These are phyloP conservation scores for Cryptosporidium viatorum DNA, from an alignment of 169 alveolate genomes.

Conservation along the genomic window DNA sequence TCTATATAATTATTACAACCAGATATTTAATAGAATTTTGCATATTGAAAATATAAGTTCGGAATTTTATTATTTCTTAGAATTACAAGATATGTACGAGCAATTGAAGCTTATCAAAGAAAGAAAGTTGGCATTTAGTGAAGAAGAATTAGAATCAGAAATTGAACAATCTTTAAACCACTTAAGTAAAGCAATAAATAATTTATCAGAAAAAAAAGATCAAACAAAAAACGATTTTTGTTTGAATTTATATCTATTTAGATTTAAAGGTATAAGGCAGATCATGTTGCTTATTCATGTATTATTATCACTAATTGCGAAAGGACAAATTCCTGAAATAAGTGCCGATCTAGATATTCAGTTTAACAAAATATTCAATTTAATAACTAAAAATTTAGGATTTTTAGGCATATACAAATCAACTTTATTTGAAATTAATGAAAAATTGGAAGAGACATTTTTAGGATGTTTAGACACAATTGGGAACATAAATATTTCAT, in stretches of 20 bases:
- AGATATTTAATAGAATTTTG: background rate
- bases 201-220: background rate
- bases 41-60: background rate
- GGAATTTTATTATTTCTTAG: slow-evolving; percentile 2
- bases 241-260: background rate
- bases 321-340: background rate
- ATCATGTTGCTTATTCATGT: background rate
- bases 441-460: background rate
- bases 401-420: background rate
- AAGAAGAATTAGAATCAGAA: background rate
- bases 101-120: background rate
- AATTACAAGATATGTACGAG: background rate
- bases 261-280: slow-evolving; percentile 8
- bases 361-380: background rate
- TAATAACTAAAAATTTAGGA: background rate
- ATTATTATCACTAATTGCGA: background rate
- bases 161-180: background rate
- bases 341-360: background rate
- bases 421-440: background rate
- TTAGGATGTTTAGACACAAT: background rate
- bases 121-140: background rate
- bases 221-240: background rate
- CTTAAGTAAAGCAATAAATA: background rate
- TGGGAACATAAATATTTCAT: background rate
- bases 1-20: background rate